These are phyloP conservation scores for Neonectria coccinea DNA, from an alignment of 2,329 filamentous ascomycete genomes.

Conservation along the genomic window DNA sequence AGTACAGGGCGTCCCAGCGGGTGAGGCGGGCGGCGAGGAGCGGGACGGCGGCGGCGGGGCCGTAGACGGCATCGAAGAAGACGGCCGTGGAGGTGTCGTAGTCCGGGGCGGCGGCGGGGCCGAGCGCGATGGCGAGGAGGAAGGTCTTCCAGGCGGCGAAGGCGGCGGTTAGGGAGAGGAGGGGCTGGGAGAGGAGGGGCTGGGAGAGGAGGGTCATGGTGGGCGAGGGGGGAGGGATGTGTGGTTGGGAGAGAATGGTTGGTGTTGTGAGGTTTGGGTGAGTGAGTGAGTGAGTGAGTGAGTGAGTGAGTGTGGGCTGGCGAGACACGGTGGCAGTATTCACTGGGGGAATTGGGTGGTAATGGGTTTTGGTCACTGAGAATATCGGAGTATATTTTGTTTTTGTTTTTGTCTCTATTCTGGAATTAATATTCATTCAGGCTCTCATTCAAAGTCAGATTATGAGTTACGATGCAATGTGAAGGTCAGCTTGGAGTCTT, in stretches of 20 bases:
- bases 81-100: conserved; percentile 83
- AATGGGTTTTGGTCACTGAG: neutral
- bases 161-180: conserved; percentile 42
- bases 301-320: conserved; percentile 5
- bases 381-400: neutral
- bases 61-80: conserved; percentile 53
- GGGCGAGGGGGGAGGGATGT: neutral
- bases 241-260: too few species aligned
- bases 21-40: conserved; percentile 69
- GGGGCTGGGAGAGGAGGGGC: conserved; percentile 36
- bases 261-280: conserved; percentile 12
- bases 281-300: neutral
- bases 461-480: neutral
- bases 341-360: neutral
- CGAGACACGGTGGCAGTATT: conserved; percentile 15
- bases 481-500: neutral
- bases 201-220: conserved; percentile 34
- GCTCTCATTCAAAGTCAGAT: neutral
- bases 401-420: too few species aligned
- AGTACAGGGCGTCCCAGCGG: conserved; percentile 87
- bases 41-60: conserved; percentile 54
- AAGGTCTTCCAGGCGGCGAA: conserved; percentile 76
- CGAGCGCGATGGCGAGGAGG: conserved; percentile 70
- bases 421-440: neutral
- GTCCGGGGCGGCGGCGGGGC: conserved; percentile 64